A percentile compares a stretch with the other conserved stretches of the same genome.
Conservation (phyloP, 2,329 filamentous ascomycete species). For the Thermothelomyces thermophilus region DNA sequence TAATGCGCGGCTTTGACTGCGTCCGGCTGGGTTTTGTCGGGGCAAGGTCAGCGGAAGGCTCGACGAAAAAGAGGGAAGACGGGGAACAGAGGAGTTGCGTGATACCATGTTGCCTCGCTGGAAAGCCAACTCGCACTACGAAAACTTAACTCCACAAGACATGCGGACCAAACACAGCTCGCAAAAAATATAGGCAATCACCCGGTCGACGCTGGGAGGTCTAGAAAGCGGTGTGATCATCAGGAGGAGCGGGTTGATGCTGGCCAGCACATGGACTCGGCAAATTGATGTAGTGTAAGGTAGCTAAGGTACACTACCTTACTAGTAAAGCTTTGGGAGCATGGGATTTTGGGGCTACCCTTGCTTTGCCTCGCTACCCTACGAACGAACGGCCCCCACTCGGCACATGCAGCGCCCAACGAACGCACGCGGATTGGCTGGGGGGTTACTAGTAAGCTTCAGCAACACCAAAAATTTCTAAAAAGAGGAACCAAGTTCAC, state of each 20-base stretch:
- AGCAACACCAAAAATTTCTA: slow-evolving; percentile 7
- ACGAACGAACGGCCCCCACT: not conserved
- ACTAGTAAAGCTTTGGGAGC: not conserved
- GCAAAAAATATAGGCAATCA: not conserved
- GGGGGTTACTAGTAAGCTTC: slow-evolving; percentile 1
- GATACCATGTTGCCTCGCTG: slow-evolving; percentile 23
- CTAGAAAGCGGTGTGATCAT: not conserved
- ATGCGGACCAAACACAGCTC: slow-evolving; percentile 17
- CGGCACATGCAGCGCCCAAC: slow-evolving; percentile 12
- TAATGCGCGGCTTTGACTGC: slow-evolving; percentile 76
- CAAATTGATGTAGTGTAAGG: no score
- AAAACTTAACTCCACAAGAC: slow-evolving; percentile 22
- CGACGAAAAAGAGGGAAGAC: not conserved
- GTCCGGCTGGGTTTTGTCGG: slow-evolving; percentile 26
- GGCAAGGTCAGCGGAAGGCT: not conserved
- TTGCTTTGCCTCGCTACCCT: not conserved
- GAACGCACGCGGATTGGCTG: slow-evolving; percentile 10
- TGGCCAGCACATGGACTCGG: not conserved
- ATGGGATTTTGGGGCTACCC: not conserved
- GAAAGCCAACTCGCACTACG: slow-evolving; percentile 26
- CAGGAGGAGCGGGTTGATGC: not conserved
- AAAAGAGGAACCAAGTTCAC: not conserved
- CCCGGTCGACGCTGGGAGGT: not conserved
- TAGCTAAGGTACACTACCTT: no score
- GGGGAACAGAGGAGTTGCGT: not conserved